Base-by-base conservation (phyloP, 371 early-diverging fungal genomes). In the Mucor sp. region DNA sequence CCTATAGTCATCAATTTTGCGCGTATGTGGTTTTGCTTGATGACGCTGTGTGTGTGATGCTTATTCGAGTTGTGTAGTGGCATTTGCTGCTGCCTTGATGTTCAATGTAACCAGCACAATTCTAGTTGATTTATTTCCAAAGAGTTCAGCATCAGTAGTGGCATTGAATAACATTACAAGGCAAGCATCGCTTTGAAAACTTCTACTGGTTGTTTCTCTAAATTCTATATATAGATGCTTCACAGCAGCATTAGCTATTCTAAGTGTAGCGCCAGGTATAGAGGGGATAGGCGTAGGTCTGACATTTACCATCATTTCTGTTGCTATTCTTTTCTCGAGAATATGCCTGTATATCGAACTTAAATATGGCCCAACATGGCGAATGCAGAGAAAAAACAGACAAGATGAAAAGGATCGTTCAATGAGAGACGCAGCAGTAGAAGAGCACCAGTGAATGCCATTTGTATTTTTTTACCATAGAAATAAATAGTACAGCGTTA, bases 41-140 rank as follows among this genome's bases (percentile, higher is more conserved):
- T 3, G 1, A 12, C 0, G 12, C 12, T 12, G 37, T 33, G 33
- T 33, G 33, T 33, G 33, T 33, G 33, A 17, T 15, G 23, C 8
- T 28, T 27, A 23, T 17, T 6, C 50, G 19, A n/a, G 12, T n/a
- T 17, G 1, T 56, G 6, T 64, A 82, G 82, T 80, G 32, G 75
- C 76, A n/a, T 74, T 67, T 50, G 65, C 68, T 21, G 63, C 76
- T 0, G 67, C 76, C 27, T 70, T 70, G 0, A 69, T 72, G 17
- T 73, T 77, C 28, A 79, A 77, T 63, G 70, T 77, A 15, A 65
- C 70, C 1, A 71, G 71, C 58, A 83, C 81, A 4, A 66, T 83
- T 23, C 28, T 83, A 15, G 75, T 83, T 15, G 83, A 83, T 48
- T 53, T 80, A 6, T 83, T 74, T 58, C 83, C 83, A 25, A 65